Percentiles rank a stretch among this genome's conserved stretches.
Evolutionary conservation across 352 stramenopile species (phyloP).

Genomic region (Elongisporangium senticosum): DNA sequence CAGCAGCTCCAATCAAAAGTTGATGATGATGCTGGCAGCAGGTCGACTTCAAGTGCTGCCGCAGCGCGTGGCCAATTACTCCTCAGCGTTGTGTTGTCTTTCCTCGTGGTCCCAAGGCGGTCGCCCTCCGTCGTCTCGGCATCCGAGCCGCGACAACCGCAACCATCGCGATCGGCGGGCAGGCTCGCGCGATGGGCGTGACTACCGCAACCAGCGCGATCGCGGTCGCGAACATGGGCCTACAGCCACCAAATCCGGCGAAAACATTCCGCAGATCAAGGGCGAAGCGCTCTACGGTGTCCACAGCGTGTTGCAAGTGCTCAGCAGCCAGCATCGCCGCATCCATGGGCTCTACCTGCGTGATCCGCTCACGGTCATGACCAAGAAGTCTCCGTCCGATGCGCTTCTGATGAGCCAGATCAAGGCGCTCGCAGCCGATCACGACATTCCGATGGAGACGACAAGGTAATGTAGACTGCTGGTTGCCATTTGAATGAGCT

Average conservation of each 20-base stretch:
- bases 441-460: slow-evolving; percentile 20
- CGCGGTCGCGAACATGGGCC: no score
- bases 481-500: not conserved
- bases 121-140: no score
- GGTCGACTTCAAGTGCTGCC: no score
- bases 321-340: slow-evolving; percentile 48
- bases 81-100: no score
- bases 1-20: no score
- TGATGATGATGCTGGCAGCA: no score
- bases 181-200: no score
- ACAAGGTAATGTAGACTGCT: slow-evolving; percentile 14
- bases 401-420: slow-evolving; percentile 35
- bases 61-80: no score
- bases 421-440: slow-evolving; percentile 26
- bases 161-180: no score
- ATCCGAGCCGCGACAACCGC: no score
- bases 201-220: no score
- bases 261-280: slow-evolving; percentile 38
- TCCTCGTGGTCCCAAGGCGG: no score
- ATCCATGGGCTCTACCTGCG: slow-evolving; percentile 50
- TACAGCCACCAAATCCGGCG: slow-evolving; percentile 3
- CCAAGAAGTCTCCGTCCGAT: slow-evolving; percentile 32
- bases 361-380: slow-evolving; percentile 13
- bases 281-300: slow-evolving; percentile 68
- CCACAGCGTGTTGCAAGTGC: slow-evolving; percentile 62